Base-by-base conservation (phyloP, 2,329 filamentous ascomycete genomes). In the Xylariomycetidae sp. region DNA sequence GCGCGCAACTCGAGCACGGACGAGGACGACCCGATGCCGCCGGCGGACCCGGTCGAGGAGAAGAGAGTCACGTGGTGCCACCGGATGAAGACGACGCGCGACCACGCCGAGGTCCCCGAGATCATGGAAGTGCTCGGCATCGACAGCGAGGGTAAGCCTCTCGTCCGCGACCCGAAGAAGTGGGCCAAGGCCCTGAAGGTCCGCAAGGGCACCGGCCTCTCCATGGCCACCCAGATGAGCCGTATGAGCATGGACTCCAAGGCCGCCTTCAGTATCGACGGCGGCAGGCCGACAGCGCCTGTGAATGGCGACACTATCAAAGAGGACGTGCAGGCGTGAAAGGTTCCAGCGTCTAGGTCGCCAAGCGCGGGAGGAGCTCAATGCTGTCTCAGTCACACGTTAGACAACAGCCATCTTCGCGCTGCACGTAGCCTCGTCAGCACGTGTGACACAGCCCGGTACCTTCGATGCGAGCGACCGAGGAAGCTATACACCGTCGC, bases 21-120 rank as follows among this genome's bases (percentile, higher is more conserved):
- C 15, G 32, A 43, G 16, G 40, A 43, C 25, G 40, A 34, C 13
- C n/a, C n/a, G 15, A 9, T 6, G 25, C 25, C 7, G 25, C 30
- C 15, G 19, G 29, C 15, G 35, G 32, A 31, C 22, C 34, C 36
- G 20, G 32, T 47, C 6, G 54, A 74, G 49, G 65, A 74, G 49
- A 82, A 83, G 60, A 64, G 63, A 34, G 72, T 85, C 18, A 79
- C 75, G 1, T 93, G 86, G 85, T 88, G 82, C 48, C 84, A 90
- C 60, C 70, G 85, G 18, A 93, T 93, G 85, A 69, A 68, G 52
- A 84, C 76, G 37, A 90, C 85, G 10, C 65, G 85, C 30, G 85
- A 89, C 46, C 86, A 93, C 53, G 73, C 74, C 2, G 84, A 88
- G 63, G 66, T 89, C 2, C 68, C 70, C 0, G 79, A 80, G 54